phyloP scores from a whole-genome alignment of 208 protist species.

The Phytomonas sp. region DNA sequence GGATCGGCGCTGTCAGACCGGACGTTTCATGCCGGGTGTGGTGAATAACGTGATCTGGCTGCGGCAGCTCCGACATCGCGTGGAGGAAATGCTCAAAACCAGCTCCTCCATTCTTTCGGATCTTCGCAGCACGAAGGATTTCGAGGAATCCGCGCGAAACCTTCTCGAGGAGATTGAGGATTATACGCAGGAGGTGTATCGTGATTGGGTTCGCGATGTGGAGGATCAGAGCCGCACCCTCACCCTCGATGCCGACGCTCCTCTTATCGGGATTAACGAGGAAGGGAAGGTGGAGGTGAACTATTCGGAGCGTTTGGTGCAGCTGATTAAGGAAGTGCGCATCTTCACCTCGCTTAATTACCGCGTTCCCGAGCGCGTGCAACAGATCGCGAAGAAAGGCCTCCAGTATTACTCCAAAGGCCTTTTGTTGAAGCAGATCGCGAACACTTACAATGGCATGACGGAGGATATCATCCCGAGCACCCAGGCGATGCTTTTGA shows the following conservation, averaged over 20 bases:
- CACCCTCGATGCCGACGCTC: constrained; percentile 72
- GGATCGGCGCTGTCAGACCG: constrained; percentile 79
- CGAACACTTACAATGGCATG: constrained; percentile 91
- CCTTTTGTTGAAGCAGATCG: constrained; percentile 87
- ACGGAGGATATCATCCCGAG: constrained; percentile 84
- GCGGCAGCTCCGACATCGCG: constrained; percentile 64
- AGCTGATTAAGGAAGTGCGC: constrained; percentile 86
- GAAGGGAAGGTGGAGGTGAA: constrained; percentile 82
- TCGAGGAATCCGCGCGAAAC: constrained; percentile 37
- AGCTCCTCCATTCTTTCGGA: constrained; percentile 71
- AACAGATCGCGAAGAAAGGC: constrained; percentile 53
- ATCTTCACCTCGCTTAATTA: constrained; percentile 73
- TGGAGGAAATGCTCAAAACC: constrained; percentile 77
- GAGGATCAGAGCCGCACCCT: constrained; percentile 57
- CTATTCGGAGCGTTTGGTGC: constrained; percentile 83
- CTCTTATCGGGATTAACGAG: constrained; percentile 80
- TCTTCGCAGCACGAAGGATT: constrained; percentile 53
- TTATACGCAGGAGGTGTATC: constrained; percentile 80
- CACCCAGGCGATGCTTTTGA: constrained; percentile 86
- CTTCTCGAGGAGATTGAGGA: constrained; percentile 80
- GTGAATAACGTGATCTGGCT: constrained; percentile 91
- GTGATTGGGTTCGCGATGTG: constrained; percentile 70
- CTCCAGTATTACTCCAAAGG: constrained; percentile 79
- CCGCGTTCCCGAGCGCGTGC: constrained; percentile 47
- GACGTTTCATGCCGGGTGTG: constrained; percentile 85